Percentiles rank a stretch among this genome's conserved stretches.
Conservation (phyloP, 148 eudicot genomes). For the Heliamphora exappendiculata region DNA sequence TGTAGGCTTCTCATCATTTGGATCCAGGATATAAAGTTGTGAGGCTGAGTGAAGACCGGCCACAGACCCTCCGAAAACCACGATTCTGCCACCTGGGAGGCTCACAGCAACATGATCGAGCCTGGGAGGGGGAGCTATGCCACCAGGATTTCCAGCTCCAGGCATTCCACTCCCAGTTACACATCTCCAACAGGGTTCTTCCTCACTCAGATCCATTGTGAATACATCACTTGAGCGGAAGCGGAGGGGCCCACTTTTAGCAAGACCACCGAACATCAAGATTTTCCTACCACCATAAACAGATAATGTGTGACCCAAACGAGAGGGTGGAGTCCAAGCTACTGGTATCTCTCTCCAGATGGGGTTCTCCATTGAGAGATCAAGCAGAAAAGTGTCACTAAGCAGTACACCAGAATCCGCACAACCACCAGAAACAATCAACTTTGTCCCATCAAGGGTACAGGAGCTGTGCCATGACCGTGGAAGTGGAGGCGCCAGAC, state of each 20-base stretch:
- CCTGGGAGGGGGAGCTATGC: constrained; percentile 89
- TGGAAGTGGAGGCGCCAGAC: constrained; percentile 87
- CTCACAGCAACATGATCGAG: constrained; percentile 95
- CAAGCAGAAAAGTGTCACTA: constrained; percentile 87
- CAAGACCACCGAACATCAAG: constrained; percentile 93
- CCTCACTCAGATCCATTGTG: constrained; percentile 87
- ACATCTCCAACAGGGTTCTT: constrained; percentile 86
- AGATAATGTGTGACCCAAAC: constrained; percentile 82
- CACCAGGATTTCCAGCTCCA: constrained; percentile 92
- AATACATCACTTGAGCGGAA: constrained; percentile 84
- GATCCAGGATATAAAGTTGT: constrained; percentile 82
- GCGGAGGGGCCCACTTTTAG: constrained; percentile 82
- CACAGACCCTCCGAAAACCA: constrained; percentile 92
- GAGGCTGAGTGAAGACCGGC: constrained; percentile 98
- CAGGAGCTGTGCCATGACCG: constrained; percentile 99
- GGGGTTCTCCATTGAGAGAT: constrained; percentile 89
- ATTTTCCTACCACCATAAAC: constrained; percentile 93
- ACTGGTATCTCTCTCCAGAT: constrained; percentile 88
- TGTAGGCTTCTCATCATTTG: constrained; percentile 90
- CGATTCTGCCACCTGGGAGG: constrained; percentile 89
- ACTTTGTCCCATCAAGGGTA: constrained; percentile 85
- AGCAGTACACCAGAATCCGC: constrained; percentile 95
- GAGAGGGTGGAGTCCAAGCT: constrained; percentile 92
- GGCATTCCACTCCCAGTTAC: constrained; percentile 94
- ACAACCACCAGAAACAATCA: constrained; percentile 94